These are phyloP conservation scores for Collariella sp. DNA, from an alignment of 495 filamentous ascomycete genomes.

Conservation along the genomic window DNA sequence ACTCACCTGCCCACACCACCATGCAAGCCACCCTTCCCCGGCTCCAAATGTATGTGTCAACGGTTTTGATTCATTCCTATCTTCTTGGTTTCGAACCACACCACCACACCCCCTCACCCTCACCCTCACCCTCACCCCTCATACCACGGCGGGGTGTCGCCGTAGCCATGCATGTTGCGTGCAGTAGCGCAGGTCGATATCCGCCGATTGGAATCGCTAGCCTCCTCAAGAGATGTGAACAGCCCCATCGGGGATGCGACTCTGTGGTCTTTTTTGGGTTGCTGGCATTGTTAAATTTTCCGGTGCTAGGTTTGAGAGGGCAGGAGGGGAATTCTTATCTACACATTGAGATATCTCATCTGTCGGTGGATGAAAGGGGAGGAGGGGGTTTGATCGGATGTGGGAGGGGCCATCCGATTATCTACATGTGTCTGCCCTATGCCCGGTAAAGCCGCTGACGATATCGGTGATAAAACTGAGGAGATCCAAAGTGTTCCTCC, in stretches of 20 bases:
- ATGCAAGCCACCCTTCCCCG: background rate
- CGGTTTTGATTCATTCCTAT: background rate
- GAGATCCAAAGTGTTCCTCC: too few relatives aligned
- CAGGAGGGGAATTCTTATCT: too few relatives aligned
- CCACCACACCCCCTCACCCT: too few relatives aligned
- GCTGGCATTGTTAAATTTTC: background rate
- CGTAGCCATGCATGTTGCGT: background rate
- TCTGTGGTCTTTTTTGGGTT: background rate
- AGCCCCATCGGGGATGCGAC: background rate
- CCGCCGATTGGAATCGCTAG: background rate
- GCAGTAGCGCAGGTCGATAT: background rate
- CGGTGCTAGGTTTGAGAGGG: too few relatives aligned
- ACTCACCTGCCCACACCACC: background rate
- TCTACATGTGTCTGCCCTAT: too few relatives aligned
- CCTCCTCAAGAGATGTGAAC: background rate
- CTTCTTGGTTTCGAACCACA: background rate
- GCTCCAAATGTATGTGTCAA: slow-evolving; percentile 1
- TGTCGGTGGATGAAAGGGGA: too few relatives aligned
- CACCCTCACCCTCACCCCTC: too few relatives aligned
- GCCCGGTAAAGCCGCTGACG: too few relatives aligned
- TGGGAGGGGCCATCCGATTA: too few relatives aligned
- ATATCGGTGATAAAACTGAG: too few relatives aligned
- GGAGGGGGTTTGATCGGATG: too few relatives aligned
- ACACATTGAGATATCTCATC: too few relatives aligned
- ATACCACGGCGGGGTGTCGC: background rate